Evolutionary conservation across 2,329 filamentous ascomycete species (phyloP).

Genomic region (Penicillium psychrosexuale): DNA sequence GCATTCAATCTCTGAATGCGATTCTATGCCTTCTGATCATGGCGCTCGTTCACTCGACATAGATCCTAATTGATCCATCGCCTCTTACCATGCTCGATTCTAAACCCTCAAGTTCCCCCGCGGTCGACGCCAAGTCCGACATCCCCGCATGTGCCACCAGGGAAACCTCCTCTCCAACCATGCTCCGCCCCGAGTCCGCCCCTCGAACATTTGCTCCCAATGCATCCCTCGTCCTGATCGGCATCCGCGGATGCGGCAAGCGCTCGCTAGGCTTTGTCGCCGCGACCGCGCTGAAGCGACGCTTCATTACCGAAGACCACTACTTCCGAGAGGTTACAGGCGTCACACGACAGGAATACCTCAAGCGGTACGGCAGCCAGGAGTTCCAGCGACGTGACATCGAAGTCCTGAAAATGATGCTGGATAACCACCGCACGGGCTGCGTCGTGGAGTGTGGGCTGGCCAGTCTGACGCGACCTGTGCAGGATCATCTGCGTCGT

Average conservation of each 20-base stretch:
- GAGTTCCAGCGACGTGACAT: slow-evolving; percentile 44
- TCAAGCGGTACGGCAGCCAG: slow-evolving; percentile 40
- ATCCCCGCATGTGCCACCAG: neutral
- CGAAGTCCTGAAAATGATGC: slow-evolving; percentile 43
- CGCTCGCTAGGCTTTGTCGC: slow-evolving; percentile 45
- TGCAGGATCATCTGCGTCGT: slow-evolving; percentile 41
- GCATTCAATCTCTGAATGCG: neutral
- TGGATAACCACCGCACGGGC: slow-evolving; percentile 42
- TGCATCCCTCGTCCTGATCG: slow-evolving; percentile 43
- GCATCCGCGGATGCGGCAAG: slow-evolving; percentile 46
- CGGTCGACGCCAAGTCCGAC: neutral
- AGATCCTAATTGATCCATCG: neutral
- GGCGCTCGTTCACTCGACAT: slow-evolving; percentile 2
- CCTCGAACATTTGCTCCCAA: slow-evolving; percentile 35
- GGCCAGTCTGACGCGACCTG: slow-evolving; percentile 42
- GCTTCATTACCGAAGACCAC: slow-evolving; percentile 46
- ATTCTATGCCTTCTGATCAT: slow-evolving; percentile 1
- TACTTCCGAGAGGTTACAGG: slow-evolving; percentile 45
- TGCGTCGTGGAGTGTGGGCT: slow-evolving; percentile 47
- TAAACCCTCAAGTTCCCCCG: neutral
- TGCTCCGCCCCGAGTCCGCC: neutral
- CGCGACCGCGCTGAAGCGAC: slow-evolving; percentile 42
- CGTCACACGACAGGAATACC: slow-evolving; percentile 41
- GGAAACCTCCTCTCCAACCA: neutral
- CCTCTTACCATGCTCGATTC: neutral